Evolutionary conservation across 371 early-diverging fungal genomes (phyloP), one percentile per base, ranked within the genome.

Genomic region (Mortierella sp.): DNA sequence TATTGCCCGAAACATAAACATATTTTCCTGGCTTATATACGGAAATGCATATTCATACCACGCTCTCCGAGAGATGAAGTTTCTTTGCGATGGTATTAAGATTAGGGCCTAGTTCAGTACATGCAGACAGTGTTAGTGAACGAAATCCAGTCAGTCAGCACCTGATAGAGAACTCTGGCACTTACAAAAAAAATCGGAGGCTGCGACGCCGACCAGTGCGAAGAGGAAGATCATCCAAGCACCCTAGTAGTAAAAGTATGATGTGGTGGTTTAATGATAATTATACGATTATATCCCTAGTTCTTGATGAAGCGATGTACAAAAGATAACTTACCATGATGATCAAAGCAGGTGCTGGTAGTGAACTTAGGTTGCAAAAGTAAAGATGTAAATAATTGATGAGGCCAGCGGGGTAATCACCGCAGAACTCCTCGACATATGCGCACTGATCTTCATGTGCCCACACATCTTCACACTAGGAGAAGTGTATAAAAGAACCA

Each of bases 151-250:
- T 14, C 24, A 24, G n/a, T n/a, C n/a, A 4, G 37, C 37, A 48
- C 1, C 31, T 47, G 57, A 14, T 17, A 17, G 17, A 11, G 32
- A 46, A 8, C 52, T 15, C 57, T 26, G 37, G 23, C 12, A 21
- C 70, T 42, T 70, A 84, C 90, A 90, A 60, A 90, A 90, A 48
- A 87, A 90, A 49, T 89, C 90, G 12, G 89, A 88, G 11, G 90
- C 90, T 11, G 89, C 85, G 3, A 88, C 82, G 21, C 90, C 88
- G 8, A 89, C 81, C 60, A 89, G 83, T 1, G 84, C 87, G 68
- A 90, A 90, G 6, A 89, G 73, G 57, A 87, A 88, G 21, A 86
- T 49, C 47, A 88, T 63, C 88, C 89, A 87, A 7, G 60, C 34
- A 49, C 79, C 84, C 88, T 86, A 55, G 31, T n/a, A n/a, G n/a